These are phyloP conservation scores for Quercus dentata DNA, from an alignment of 306 rosid species.

Conservation along the genomic window DNA sequence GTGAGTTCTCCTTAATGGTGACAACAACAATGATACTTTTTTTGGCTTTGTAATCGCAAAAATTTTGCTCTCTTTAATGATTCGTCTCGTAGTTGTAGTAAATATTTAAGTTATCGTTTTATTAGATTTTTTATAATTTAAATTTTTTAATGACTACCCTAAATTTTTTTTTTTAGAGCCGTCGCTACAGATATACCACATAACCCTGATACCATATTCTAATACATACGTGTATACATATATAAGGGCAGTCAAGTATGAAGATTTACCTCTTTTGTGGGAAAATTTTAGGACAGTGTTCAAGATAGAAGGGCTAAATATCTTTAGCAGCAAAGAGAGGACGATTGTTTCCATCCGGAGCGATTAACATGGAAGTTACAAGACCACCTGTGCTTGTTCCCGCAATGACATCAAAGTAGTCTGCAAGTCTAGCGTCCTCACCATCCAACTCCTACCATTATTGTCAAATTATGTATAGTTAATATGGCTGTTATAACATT, in stretches of 20 bases:
- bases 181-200: no score
- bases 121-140: no score
- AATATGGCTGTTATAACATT: background rate
- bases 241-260: background rate
- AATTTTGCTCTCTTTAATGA: no score
- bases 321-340: slow-evolving; percentile 57
- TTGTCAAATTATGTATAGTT: no score
- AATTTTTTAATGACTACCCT: no score
- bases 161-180: no score
- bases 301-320: slow-evolving; percentile 44
- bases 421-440: slow-evolving; percentile 56
- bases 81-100: no score
- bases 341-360: slow-evolving; percentile 43
- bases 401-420: slow-evolving; percentile 57
- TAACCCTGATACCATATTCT: no score
- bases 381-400: slow-evolving; percentile 72
- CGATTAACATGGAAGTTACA: slow-evolving; percentile 52
- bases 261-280: slow-evolving; percentile 35
- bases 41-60: no score
- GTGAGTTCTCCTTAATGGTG: no score
- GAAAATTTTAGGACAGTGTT: slow-evolving; percentile 51
- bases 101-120: no score
- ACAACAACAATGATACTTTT: no score
- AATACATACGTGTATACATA: background rate
- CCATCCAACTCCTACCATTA: slow-evolving; percentile 53